These are phyloP conservation scores for Penicillium herquei DNA, from an alignment of 495 filamentous ascomycete genomes.

Conservation along the genomic window DNA sequence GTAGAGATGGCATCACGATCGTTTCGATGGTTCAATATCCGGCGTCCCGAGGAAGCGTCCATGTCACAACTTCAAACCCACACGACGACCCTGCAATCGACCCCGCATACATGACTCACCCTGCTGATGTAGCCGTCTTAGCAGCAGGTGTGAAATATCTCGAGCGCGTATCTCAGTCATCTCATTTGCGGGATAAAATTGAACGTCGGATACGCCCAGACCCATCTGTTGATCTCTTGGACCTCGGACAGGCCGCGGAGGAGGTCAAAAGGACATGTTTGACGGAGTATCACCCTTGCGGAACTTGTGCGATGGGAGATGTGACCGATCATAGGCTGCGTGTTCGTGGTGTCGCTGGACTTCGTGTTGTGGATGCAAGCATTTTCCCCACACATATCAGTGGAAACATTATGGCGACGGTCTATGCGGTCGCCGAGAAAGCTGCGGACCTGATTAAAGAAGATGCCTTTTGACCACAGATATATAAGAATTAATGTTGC, in stretches of 20 bases:
- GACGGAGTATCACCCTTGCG: constrained; percentile 34
- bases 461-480: background rate
- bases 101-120: constrained; percentile 3
- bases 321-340: constrained; percentile 39
- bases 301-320: constrained; percentile 51
- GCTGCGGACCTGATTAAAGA: constrained; percentile 40
- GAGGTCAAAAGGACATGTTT: constrained; percentile 9
- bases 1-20: background rate
- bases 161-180: constrained; percentile 11
- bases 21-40: background rate
- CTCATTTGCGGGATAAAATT: background rate
- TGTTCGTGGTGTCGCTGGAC: constrained; percentile 46
- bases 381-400: constrained; percentile 56
- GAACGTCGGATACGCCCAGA: background rate
- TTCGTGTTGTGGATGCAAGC: constrained; percentile 54
- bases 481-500: no score
- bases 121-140: constrained; percentile 15
- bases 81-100: constrained; percentile 12
- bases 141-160: constrained; percentile 12
- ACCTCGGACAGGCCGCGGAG: background rate
- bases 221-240: background rate
- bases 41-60: background rate
- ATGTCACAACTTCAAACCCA: constrained; percentile 13
- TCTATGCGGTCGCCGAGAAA: constrained; percentile 62
- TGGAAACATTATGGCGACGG: constrained; percentile 47